These are phyloP conservation scores for Stephania cephalantha DNA, from an alignment of 164 flowering plant genomes.

Conservation along the genomic window DNA sequence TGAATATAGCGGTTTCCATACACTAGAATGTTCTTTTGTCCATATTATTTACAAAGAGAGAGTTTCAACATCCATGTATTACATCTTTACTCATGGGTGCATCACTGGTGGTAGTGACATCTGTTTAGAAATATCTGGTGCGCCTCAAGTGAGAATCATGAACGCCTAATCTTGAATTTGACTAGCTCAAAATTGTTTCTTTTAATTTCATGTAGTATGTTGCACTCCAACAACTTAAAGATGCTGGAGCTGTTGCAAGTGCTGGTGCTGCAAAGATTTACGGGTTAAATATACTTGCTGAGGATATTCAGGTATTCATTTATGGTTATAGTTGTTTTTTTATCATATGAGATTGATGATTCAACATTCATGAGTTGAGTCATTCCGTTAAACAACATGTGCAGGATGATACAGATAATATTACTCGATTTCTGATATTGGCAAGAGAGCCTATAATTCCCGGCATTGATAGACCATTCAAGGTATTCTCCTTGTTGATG, in stretches of 20 bases:
- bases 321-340: background rate
- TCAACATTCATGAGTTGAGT: slow-evolving; percentile 3
- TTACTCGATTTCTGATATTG: slow-evolving; percentile 89
- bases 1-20: background rate
- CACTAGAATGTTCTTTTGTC: background rate
- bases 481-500: slow-evolving; percentile 37
- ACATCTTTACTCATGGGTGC: background rate
- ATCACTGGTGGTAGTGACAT: background rate
- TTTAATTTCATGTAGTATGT: slow-evolving; percentile 44
- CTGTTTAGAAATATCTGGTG: background rate
- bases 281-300: slow-evolving; percentile 63
- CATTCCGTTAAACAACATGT: slow-evolving; percentile 9
- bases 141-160: background rate
- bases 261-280: slow-evolving; percentile 67
- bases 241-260: slow-evolving; percentile 92
- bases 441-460: slow-evolving; percentile 94
- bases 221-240: slow-evolving; percentile 61
- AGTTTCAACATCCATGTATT: background rate
- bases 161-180: background rate
- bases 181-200: background rate
- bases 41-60: background rate
- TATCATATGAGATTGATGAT: background rate
- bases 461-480: slow-evolving; percentile 68
- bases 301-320: slow-evolving; percentile 74
- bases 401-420: slow-evolving; percentile 80